Conservation (phyloP, 2,329 filamentous ascomycete species). For the Thielaviopsis euricoi region DNA sequence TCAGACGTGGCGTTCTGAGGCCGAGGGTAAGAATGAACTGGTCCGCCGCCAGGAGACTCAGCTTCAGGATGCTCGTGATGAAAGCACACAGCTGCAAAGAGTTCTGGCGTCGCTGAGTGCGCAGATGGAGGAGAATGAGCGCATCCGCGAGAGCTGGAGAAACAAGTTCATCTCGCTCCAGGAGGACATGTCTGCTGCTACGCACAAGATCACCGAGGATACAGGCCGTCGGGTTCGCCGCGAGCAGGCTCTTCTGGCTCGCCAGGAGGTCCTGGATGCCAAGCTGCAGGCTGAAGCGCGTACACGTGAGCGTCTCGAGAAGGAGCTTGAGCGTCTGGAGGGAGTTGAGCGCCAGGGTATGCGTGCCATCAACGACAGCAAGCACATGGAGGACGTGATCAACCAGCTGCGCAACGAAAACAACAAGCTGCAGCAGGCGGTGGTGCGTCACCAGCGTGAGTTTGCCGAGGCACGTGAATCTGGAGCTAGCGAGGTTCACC, state of each 20-base stretch:
- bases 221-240: constrained; percentile 64
- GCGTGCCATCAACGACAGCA: constrained; percentile 44
- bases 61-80: constrained; percentile 30
- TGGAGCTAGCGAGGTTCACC: constrained; percentile 63
- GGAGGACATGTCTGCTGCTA: constrained; percentile 67
- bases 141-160: constrained; percentile 69
- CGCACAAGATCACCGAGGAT: constrained; percentile 66
- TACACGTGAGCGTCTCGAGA: constrained; percentile 49
- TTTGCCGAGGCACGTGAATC: constrained; percentile 71
- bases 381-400: constrained; percentile 39
- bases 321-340: constrained; percentile 50
- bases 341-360: constrained; percentile 47
- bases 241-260: constrained; percentile 61
- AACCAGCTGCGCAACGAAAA: constrained; percentile 48
- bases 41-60: constrained; percentile 33
- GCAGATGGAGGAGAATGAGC: constrained; percentile 74
- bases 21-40: constrained; percentile 39
- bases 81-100: constrained; percentile 59
- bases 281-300: constrained; percentile 59
- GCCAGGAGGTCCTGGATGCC: constrained; percentile 65
- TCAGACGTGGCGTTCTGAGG: constrained; percentile 44
- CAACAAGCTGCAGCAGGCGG: constrained; percentile 52
- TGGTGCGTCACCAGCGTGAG: constrained; percentile 59
- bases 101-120: constrained; percentile 56
- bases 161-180: constrained; percentile 73